A percentile compares a stretch with the other conserved stretches of the same genome.
Evolutionary conservation across 2,329 filamentous ascomycete genomes (phyloP).

Genomic region (Colletotrichum australisinense): DNA sequence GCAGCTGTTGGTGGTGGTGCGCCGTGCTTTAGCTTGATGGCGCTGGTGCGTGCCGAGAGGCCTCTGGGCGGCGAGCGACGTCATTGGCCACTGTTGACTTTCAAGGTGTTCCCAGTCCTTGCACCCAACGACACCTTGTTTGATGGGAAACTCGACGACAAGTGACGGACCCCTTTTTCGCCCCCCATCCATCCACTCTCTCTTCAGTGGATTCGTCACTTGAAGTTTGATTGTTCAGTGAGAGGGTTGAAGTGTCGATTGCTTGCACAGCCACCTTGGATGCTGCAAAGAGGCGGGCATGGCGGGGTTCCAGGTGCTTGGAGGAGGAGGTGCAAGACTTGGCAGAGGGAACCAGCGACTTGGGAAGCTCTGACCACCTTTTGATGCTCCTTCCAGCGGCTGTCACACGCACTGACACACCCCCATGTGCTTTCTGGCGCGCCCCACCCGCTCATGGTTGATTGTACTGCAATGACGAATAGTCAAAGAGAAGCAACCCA

Average conservation of each 20-base stretch:
- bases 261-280: conserved; percentile 21
- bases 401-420: conserved; percentile 29
- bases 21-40: conserved; percentile 19
- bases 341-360: background rate
- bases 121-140: background rate
- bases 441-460: conserved; percentile 7
- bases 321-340: background rate
- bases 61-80: conserved; percentile 32
- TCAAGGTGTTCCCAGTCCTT: conserved; percentile 20
- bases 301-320: background rate
- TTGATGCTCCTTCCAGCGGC: conserved; percentile 5
- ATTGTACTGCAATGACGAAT: conserved; percentile 6
- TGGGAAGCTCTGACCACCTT: background rate
- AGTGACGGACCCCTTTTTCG: conserved; percentile 16
- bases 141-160: background rate
- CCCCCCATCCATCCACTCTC: conserved; percentile 11
- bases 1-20: conserved; percentile 7
- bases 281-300: background rate
- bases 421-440: conserved; percentile 23
- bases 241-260: background rate
- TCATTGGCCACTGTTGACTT: conserved; percentile 22
- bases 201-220: background rate
- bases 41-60: conserved; percentile 29
- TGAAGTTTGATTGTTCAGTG: background rate
- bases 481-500: conserved; percentile 1